Conservation (phyloP, 1,284 basidiomycete species). For the Austroboletus niveus region DNA sequence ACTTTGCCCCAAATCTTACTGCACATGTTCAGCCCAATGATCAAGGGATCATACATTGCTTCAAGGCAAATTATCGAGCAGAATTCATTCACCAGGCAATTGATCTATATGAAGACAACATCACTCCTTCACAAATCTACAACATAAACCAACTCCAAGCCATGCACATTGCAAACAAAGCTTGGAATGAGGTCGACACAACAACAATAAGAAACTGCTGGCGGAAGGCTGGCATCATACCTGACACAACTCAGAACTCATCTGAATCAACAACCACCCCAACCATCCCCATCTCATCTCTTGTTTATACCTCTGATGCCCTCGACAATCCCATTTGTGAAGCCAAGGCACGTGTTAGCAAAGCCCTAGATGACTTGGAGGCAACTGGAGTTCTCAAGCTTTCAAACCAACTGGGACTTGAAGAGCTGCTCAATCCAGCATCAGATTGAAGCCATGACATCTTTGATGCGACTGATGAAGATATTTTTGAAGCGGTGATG, state of each 20-base stretch:
- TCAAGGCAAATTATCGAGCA: not conserved
- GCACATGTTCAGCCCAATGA: slow-evolving; percentile 1
- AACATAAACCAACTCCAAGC: slow-evolving; percentile 34
- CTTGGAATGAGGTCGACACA: slow-evolving; percentile 5
- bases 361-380: not conserved
- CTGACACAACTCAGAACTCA: not conserved
- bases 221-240: slow-evolving; percentile 7
- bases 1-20: slow-evolving; percentile 3
- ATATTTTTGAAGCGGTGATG: not conserved
- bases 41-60: slow-evolving; percentile 2
- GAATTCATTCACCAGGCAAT: not conserved
- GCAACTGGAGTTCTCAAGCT: not conserved
- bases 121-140: slow-evolving; percentile 29
- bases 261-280: no score
- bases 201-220: slow-evolving; percentile 10
- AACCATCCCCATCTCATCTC: not conserved
- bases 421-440: not conserved
- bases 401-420: not conserved
- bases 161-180: slow-evolving; percentile 25
- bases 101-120: slow-evolving; percentile 24
- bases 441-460: not conserved
- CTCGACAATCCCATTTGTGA: not conserved
- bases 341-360: not conserved
- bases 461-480: not conserved
- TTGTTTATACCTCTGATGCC: not conserved